phyloP scores from a whole-genome alignment of 1,284 basidiomycete genomes.

The Leucoagaricus sp. region DNA sequence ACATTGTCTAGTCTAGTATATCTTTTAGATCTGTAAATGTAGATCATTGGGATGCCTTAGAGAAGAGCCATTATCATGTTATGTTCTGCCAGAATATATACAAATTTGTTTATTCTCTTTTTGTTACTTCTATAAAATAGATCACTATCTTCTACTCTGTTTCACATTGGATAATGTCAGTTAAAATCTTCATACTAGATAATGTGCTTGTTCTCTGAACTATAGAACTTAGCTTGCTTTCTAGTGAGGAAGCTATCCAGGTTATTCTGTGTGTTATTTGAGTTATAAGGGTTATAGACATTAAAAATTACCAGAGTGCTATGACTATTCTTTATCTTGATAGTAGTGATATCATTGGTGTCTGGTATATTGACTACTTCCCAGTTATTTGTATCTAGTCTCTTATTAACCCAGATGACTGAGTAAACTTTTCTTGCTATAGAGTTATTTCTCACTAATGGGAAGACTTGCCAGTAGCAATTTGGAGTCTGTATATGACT shows the following conservation, averaged over 20 bases:
- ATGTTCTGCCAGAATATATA: constrained; percentile 24
- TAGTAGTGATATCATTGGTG: constrained; percentile 26
- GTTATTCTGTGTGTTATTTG: constrained; percentile 12
- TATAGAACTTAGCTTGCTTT: background rate
- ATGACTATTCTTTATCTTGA: constrained; percentile 18
- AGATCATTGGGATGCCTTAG: constrained; percentile 27
- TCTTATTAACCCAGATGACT: constrained; percentile 26
- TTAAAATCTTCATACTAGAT: constrained; percentile 51
- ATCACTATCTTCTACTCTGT: constrained; percentile 34
- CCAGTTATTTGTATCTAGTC: constrained; percentile 25
- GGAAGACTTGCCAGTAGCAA: constrained; percentile 19
- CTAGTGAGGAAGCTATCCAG: constrained; percentile 10
- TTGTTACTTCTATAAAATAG: constrained; percentile 31
- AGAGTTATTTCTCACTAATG: constrained; percentile 5
- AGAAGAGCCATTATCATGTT: constrained; percentile 30
- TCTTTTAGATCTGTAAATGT: constrained; percentile 24
- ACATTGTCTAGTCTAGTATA: constrained; percentile 36
- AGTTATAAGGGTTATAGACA: constrained; percentile 27
- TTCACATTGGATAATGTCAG: constrained; percentile 48
- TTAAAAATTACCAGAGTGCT: constrained; percentile 26
- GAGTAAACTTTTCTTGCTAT: constrained; percentile 17
- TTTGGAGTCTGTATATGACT: constrained; percentile 19
- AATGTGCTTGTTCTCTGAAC: constrained; percentile 9
- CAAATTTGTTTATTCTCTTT: constrained; percentile 20
- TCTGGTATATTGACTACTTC: constrained; percentile 18